phyloP scores from a whole-genome alignment of 129 eudicot genomes.

The Chrysanthemum lavandulifolium region DNA sequence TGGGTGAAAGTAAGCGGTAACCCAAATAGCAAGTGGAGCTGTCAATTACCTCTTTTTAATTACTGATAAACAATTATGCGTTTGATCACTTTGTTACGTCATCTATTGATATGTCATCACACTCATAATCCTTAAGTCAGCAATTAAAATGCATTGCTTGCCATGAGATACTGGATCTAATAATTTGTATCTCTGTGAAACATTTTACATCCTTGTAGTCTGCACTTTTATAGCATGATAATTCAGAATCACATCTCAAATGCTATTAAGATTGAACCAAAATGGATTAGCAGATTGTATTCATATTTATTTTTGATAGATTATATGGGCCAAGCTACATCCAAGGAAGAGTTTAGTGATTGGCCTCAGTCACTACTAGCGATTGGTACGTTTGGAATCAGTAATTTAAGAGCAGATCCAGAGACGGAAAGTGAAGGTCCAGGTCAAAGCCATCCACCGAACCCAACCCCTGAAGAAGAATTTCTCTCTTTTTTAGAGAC shows the following conservation, averaged over 20 bases:
- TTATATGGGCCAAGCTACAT: constrained; percentile 32
- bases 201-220: not conserved
- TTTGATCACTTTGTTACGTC: constrained; percentile 12
- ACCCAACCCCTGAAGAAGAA: constrained; percentile 42
- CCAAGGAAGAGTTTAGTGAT: constrained; percentile 73
- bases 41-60: constrained; percentile 1
- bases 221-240: not conserved
- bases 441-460: constrained; percentile 23
- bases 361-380: constrained; percentile 82
- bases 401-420: constrained; percentile 32
- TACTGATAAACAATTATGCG: not conserved
- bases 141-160: not conserved
- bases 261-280: not conserved
- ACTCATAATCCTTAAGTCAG: no score
- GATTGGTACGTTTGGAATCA: constrained; percentile 78
- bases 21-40: constrained; percentile 6
- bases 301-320: constrained; percentile 24
- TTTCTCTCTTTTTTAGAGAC: constrained; percentile 26
- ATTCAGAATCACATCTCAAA: not conserved
- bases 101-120: constrained; percentile 5
- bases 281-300: not conserved
- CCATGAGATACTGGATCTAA: not conserved
- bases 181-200: not conserved
- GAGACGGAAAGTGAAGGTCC: constrained; percentile 7
- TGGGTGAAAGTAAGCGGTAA: constrained; percentile 14